Conservation (phyloP, 306 rosid species). For the Vigna radiata region DNA sequence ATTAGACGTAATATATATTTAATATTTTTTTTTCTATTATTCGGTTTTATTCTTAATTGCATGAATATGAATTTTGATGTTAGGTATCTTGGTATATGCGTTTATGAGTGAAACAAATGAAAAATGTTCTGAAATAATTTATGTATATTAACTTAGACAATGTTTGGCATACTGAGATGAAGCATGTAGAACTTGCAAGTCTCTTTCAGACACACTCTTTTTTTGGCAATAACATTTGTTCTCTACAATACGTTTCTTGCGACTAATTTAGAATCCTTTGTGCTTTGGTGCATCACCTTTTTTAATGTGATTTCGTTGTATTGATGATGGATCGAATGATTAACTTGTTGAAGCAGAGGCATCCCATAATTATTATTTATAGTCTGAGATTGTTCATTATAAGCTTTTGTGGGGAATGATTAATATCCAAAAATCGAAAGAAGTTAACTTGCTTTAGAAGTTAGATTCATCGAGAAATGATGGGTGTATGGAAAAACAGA, state of each 20-base stretch:
- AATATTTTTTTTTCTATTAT: too few species aligned
- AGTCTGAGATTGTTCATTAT: constrained; percentile 35
- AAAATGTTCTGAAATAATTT: too few species aligned
- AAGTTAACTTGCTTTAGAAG: constrained; percentile 37
- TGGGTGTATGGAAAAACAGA: constrained; percentile 20
- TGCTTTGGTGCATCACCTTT: background rate
- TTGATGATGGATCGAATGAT: constrained; percentile 28
- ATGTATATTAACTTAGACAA: background rate
- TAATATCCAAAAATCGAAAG: constrained; percentile 38
- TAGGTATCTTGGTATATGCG: too few species aligned
- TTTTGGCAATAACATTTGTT: background rate
- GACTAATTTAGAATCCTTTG: background rate
- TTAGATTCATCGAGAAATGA: constrained; percentile 35
- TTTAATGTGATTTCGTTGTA: background rate
- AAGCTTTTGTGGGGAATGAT: constrained; percentile 36
- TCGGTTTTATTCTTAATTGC: too few species aligned
- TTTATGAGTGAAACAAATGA: background rate
- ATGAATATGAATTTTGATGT: too few species aligned
- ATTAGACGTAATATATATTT: too few species aligned
- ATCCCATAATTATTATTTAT: constrained; percentile 37
- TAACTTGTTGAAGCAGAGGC: constrained; percentile 10
- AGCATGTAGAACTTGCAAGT: background rate
- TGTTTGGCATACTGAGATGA: constrained; percentile 34
- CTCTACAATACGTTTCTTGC: background rate
- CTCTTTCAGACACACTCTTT: background rate